These are phyloP conservation scores for Lignosus rhinocerotis DNA, from an alignment of 1,284 basidiomycete species.

Conservation along the genomic window DNA sequence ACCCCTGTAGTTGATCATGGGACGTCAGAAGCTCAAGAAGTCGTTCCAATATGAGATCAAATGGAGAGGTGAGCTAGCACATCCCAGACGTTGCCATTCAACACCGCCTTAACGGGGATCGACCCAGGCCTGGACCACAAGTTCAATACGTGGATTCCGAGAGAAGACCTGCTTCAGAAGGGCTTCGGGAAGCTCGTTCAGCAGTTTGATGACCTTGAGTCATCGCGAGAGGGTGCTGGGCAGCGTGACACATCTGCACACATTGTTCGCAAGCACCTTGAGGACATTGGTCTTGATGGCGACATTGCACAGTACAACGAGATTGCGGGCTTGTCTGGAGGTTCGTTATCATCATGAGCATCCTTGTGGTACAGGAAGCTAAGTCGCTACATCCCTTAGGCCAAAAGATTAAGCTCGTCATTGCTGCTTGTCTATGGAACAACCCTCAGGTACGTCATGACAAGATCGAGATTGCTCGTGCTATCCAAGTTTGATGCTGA, in stretches of 20 bases:
- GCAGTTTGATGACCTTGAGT: constrained; percentile 97
- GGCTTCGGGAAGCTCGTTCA: constrained; percentile 92
- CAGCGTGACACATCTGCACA: constrained; percentile 80
- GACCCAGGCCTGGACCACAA: constrained; percentile 76
- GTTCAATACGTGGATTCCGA: constrained; percentile 92
- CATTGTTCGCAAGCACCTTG: constrained; percentile 85
- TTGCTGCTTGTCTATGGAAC: constrained; percentile 94
- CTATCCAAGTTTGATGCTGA: neutral
- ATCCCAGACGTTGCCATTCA: neutral
- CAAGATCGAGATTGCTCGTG: neutral
- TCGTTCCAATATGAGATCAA: constrained; percentile 96
- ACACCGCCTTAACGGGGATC: neutral
- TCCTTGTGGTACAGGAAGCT: neutral
- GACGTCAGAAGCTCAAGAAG: constrained; percentile 98
- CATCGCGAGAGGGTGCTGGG: constrained; percentile 91
- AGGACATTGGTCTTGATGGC: constrained; percentile 95
- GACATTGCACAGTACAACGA: constrained; percentile 98
- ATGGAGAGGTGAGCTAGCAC: constrained; percentile 62
- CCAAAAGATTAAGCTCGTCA: constrained; percentile 97
- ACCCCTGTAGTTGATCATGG: constrained; percentile 74
- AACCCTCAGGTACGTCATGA: constrained; percentile 76
- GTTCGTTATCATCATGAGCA: constrained; percentile 36
- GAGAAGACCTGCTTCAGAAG: constrained; percentile 86
- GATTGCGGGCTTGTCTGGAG: constrained; percentile 87
- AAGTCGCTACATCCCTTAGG: constrained; percentile 38